Evolutionary conservation across 768 basidiomycete genomes (phyloP), one percentile per base, ranked within the genome.

Genomic region (Suillus clintonianus): DNA sequence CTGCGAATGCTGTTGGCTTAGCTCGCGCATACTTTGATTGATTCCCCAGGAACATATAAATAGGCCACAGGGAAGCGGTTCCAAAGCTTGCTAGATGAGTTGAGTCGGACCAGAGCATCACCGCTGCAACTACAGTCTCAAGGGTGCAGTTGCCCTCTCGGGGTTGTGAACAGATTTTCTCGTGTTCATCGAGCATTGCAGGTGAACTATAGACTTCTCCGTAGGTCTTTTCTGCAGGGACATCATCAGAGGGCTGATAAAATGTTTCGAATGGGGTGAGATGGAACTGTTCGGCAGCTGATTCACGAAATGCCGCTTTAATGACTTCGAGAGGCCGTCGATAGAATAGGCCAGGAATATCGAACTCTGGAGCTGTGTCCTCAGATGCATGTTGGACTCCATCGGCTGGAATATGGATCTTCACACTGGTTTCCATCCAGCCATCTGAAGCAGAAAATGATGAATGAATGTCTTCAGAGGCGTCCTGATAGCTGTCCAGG

Each of bases 341-440:
- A 59, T 71, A 73, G 15, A 65, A 64, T 2, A 80, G 64, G 3
- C 76, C 78, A 3, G 73, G 69, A 2, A 78, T 65, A 3, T 36
- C 1, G 39, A 77, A 74, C 2, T 32, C 13, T 0, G 59, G 60
- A 0, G 64, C 61, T 3, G 0, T 0, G 5, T 1, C 3, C 27
- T 19, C 22, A 47, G 42, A 39, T 1, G 2, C 37, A 13, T 39
- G 9, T 13, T 41, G 32, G 13, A 50, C 39, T 13, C 59, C 45
- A 4, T 69, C 62, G 8, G 59, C 61, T 0, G 64, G 68, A 3
- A 67, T 42, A 9, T 19, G 1, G 5, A 69, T 66, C 13, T 61
- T 7, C 1, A 78, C 56, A 0, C 39, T 32, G 17, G 70, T 48
- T 0, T 63, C 61, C 0, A 50, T 34, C 65, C 68, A 68, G 24